Percentiles rank a stretch among this genome's conserved stretches.
phyloP scores from a whole-genome alignment of 148 eudicot species.

The Heliamphora exappendiculata region DNA sequence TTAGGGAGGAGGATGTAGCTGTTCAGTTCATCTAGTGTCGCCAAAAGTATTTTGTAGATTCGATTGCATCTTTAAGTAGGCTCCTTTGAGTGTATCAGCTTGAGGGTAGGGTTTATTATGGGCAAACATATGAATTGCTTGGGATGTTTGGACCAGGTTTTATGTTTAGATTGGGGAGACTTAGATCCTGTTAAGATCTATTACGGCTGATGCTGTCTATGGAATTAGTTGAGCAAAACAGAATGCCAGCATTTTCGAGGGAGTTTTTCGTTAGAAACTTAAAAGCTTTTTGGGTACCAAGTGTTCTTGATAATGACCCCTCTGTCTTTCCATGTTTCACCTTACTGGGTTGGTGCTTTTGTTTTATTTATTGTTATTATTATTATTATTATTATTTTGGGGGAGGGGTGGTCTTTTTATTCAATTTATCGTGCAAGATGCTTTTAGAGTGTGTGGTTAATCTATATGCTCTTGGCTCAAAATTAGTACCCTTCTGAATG shows the following conservation, averaged over 20 bases:
- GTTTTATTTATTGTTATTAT: too few relatives aligned
- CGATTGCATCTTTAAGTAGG: neutral
- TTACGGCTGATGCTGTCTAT: neutral
- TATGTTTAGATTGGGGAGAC: neutral
- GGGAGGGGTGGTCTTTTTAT: neutral
- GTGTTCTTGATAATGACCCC: neutral
- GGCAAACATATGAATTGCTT: neutral
- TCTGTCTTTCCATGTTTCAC: neutral
- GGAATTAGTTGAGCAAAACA: neutral
- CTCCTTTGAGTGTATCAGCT: neutral
- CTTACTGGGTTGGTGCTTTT: neutral
- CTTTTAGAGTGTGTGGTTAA: neutral
- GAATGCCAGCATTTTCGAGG: neutral
- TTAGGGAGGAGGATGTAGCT: neutral
- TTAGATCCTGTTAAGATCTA: neutral
- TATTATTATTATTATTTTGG: too few relatives aligned
- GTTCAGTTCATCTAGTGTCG: neutral
- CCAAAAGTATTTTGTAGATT: neutral
- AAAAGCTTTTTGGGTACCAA: neutral
- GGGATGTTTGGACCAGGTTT: neutral
- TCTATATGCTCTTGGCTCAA: neutral
- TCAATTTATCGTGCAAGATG: neutral
- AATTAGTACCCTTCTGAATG: neutral
- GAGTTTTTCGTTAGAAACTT: neutral
- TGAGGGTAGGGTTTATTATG: neutral